Percentiles rank a stretch among this genome's conserved stretches.
phyloP scores from a whole-genome alignment of 2,329 filamentous ascomycete genomes.

The Xylariaceae sp. region DNA sequence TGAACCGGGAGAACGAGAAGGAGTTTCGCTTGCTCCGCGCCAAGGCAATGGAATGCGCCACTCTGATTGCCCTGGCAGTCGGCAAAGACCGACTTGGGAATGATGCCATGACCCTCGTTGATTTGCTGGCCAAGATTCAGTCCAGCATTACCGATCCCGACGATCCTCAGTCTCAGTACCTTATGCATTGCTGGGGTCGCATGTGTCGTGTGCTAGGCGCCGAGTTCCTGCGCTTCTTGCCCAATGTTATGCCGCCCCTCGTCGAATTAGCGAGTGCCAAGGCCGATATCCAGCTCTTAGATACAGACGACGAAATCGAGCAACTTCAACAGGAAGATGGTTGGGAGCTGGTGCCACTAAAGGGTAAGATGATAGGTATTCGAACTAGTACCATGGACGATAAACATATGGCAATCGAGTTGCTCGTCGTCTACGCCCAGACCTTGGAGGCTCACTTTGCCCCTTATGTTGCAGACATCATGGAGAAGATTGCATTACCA shows the following conservation, averaged over 20 bases:
- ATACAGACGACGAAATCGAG: slow-evolving; percentile 91
- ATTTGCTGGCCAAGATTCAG: slow-evolving; percentile 84
- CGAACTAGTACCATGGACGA: slow-evolving; percentile 95
- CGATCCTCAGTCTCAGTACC: slow-evolving; percentile 92
- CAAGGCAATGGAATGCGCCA: slow-evolving; percentile 99
- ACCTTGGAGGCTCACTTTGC: slow-evolving; percentile 92
- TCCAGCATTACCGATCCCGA: slow-evolving; percentile 82
- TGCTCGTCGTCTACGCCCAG: slow-evolving; percentile 94
- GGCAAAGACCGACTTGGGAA: slow-evolving; percentile 86
- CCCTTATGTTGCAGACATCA: slow-evolving; percentile 84
- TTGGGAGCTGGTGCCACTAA: slow-evolving; percentile 95
- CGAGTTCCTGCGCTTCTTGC: slow-evolving; percentile 90
- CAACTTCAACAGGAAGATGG: slow-evolving; percentile 91
- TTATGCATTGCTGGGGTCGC: slow-evolving; percentile 97
- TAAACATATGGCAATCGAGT: slow-evolving; percentile 99
- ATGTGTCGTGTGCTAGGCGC: slow-evolving; percentile 93
- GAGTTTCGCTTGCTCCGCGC: slow-evolving; percentile 87
- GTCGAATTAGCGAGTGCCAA: slow-evolving; percentile 89
- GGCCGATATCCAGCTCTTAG: slow-evolving; percentile 92
- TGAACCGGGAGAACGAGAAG: slow-evolving; percentile 87
- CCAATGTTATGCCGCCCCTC: slow-evolving; percentile 89
- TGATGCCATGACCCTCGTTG: slow-evolving; percentile 82
- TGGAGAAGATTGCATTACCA: slow-evolving; percentile 93
- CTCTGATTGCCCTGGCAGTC: slow-evolving; percentile 89
- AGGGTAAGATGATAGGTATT: slow-evolving; percentile 98